Evolutionary conservation across 1,139 yeast species (phyloP).

Genomic region (Groenewaldozyma auringiensis): DNA sequence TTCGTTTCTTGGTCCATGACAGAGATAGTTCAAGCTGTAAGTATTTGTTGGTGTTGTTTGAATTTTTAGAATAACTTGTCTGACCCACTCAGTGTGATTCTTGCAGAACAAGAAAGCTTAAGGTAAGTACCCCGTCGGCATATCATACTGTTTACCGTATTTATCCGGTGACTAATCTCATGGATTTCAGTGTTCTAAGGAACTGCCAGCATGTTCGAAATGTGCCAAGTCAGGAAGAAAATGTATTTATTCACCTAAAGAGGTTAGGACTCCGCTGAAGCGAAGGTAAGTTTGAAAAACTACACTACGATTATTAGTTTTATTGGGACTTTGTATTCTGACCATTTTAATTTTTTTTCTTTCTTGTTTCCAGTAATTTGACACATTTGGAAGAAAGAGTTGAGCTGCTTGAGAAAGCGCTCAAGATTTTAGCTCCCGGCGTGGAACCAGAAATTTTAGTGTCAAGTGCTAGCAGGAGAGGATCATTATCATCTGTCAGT

Average conservation of each 20-base stretch:
- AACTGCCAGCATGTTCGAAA: slow-evolving; percentile 67
- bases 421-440: slow-evolving; percentile 39
- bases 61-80: background rate
- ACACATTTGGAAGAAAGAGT: slow-evolving; percentile 68
- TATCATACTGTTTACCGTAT: no score
- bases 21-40: slow-evolving; percentile 26
- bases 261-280: slow-evolving; percentile 73
- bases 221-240: slow-evolving; percentile 67
- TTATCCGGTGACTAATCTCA: no score
- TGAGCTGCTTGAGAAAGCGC: slow-evolving; percentile 45
- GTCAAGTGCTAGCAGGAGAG: slow-evolving; percentile 18
- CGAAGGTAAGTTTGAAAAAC: slow-evolving; percentile 44
- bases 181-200: slow-evolving; percentile 63
- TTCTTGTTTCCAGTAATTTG: no score
- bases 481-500: background rate
- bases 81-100: slow-evolving; percentile 37
- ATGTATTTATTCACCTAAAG: slow-evolving; percentile 70
- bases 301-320: background rate
- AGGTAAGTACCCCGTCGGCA: slow-evolving; percentile 21
- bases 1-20: no score
- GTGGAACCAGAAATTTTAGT: slow-evolving; percentile 35
- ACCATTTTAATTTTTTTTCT: no score
- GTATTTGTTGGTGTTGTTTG: no score
- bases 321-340: no score
- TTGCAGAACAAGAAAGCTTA: slow-evolving; percentile 42